Percentiles rank a stretch among this genome's conserved stretches.
Conservation (phyloP, 495 filamentous ascomycete species). For the Neurospora hispaniola region DNA sequence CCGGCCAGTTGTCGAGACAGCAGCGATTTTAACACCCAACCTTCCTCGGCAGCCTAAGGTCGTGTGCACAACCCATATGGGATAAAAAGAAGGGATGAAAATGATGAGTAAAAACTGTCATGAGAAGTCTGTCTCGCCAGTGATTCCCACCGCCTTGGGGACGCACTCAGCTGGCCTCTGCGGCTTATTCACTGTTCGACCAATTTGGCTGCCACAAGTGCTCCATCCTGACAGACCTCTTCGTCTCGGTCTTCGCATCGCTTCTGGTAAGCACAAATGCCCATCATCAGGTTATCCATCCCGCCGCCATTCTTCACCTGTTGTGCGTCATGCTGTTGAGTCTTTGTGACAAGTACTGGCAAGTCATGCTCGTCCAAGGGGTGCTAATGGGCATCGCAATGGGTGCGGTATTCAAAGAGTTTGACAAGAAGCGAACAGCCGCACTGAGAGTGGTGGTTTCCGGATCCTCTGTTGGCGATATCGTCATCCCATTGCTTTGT, state of each 20-base stretch:
- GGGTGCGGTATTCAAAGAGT: constrained; percentile 41
- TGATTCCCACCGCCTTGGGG: background rate
- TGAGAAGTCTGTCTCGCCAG: too few relatives aligned
- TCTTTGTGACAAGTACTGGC: constrained; percentile 47
- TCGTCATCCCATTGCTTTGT: constrained; percentile 38
- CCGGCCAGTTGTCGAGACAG: background rate
- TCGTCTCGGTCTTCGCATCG: background rate
- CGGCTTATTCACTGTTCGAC: constrained; percentile 30
- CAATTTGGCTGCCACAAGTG: constrained; percentile 33
- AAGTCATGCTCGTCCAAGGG: constrained; percentile 53
- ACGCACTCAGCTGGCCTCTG: background rate
- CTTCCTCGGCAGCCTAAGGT: background rate
- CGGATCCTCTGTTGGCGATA: constrained; percentile 48
- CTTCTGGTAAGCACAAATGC: background rate
- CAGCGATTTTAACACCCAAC: background rate
- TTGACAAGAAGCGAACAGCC: constrained; percentile 41
- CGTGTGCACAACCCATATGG: background rate
- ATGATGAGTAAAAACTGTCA: too few relatives aligned
- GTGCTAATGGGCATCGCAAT: constrained; percentile 43
- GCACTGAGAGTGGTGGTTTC: constrained; percentile 45
- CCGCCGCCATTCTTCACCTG: constrained; percentile 27
- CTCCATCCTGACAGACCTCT: background rate
- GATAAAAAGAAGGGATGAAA: background rate
- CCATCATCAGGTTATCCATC: constrained; percentile 25
- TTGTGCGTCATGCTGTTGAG: constrained; percentile 45